These are phyloP conservation scores for Alternaria solani DNA, from an alignment of 2,329 filamentous ascomycete genomes.

Conservation along the genomic window DNA sequence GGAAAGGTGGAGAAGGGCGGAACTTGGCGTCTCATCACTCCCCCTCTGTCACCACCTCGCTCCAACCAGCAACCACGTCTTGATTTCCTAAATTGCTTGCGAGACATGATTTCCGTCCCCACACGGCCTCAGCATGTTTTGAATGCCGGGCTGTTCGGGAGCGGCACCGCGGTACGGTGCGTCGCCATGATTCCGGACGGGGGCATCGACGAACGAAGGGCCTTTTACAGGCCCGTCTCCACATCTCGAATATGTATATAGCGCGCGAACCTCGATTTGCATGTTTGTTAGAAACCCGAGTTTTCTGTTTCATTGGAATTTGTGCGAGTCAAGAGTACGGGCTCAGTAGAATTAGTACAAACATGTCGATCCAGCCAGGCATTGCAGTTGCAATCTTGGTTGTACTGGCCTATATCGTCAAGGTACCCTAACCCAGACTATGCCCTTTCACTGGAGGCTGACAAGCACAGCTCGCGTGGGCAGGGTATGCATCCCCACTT, in stretches of 20 bases:
- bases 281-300: neutral
- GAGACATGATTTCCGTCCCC: neutral
- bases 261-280: neutral
- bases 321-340: neutral
- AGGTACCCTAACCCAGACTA: no score
- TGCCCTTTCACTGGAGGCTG: neutral
- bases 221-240: neutral
- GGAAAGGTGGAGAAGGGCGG: neutral
- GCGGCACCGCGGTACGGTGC: neutral
- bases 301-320: neutral
- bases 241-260: neutral
- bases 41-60: neutral
- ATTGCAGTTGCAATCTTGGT: neutral
- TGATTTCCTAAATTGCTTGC: neutral
- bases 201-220: neutral
- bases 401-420: neutral
- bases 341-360: neutral
- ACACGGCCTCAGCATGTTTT: neutral
- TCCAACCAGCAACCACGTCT: neutral
- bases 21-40: neutral
- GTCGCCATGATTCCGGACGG: neutral
- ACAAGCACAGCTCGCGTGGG: slow-evolving; percentile 5
- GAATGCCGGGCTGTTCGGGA: neutral
- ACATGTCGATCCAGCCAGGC: neutral
- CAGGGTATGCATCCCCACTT: slow-evolving; percentile 8